Base-by-base conservation (phyloP, 2,329 filamentous ascomycete genomes). In the Calonectria montana region DNA sequence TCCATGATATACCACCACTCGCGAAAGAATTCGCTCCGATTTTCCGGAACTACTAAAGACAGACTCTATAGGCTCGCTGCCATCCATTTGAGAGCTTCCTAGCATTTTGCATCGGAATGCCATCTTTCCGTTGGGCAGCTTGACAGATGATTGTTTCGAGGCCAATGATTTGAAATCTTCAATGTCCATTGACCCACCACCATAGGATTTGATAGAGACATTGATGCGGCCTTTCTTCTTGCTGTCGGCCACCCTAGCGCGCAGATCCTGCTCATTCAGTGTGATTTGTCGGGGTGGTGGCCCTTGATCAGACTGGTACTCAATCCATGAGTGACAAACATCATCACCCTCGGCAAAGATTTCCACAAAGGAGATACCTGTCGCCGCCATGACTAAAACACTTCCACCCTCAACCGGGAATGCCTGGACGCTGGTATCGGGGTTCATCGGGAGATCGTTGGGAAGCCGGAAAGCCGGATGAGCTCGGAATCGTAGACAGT, bases 381-480 rank as follows among this genome's bases (percentile, higher is more conserved):
- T 93, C 1, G 92, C 88, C 3, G 96, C 94, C 47, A 94, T 95
- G 21, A 96, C 88, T 48, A 97, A 86, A 16, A 97, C 89, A 67
- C 92, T 93, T 13, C 92, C 91, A 72, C 91, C 91, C 70, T 97
- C 96, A 1, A 96, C 91, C 0, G 94, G 91, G 92, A 94, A 98
- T 1, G 94, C 94, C 79, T 97, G 94, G 1, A 98, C 90, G 75
- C 94, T 95, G 41, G 90, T 90, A 76, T 98, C 96, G 1, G 88
- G 84, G 73, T 87, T 89, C 45, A 89, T 81, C 18, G 89, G 84
- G 6, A 89, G 84, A 78, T 98, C 97, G 68, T 91, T 93, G 0
- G 96, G 94, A 65, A 97, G 89, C 67, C 92, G 89, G 86, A 99
- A 98, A 81, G 94, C 95, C 4, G 96, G 95, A 80, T 99, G 97